A percentile compares a stretch with the other conserved stretches of the same genome.
Evolutionary conservation across 306 rosid species (phyloP).

Genomic region (Cucurbita moschata): DNA sequence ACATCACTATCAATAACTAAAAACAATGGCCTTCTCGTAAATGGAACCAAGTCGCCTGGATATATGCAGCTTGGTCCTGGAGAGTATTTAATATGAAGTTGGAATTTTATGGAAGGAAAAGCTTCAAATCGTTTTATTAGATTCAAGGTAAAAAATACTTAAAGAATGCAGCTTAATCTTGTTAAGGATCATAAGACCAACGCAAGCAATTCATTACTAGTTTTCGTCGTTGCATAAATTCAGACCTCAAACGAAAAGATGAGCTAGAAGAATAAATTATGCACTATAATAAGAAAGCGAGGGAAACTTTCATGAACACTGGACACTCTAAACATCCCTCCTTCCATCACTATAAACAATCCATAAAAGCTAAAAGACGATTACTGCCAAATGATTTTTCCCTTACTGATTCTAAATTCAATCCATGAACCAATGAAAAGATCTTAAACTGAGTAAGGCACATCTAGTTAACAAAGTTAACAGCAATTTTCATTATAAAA

Average conservation of each 20-base stretch:
- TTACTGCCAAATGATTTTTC: neutral
- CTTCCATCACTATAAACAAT: neutral
- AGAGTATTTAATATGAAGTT: conserved; percentile 9
- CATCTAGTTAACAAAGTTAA: neutral
- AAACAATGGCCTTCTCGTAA: conserved; percentile 87
- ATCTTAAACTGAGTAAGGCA: neutral
- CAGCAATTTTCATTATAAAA: neutral
- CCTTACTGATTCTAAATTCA: neutral
- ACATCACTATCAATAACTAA: conserved; percentile 63
- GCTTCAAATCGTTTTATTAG: neutral
- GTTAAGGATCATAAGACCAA: neutral
- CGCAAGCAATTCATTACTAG: neutral
- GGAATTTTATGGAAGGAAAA: neutral
- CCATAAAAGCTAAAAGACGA: neutral
- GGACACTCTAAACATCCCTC: neutral
- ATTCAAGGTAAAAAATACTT: neutral
- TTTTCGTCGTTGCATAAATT: neutral
- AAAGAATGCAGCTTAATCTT: neutral
- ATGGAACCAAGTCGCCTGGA: conserved; percentile 74
- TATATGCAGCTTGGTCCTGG: conserved; percentile 72
- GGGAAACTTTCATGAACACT: neutral
- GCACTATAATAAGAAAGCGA: no score
- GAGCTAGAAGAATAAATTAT: neutral
- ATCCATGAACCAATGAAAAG: neutral
- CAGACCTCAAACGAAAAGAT: neutral